Percentiles rank a stretch among this genome's conserved stretches.
Conservation (phyloP, 2,329 filamentous ascomycete species). For the Echinosphaeria canescens region DNA sequence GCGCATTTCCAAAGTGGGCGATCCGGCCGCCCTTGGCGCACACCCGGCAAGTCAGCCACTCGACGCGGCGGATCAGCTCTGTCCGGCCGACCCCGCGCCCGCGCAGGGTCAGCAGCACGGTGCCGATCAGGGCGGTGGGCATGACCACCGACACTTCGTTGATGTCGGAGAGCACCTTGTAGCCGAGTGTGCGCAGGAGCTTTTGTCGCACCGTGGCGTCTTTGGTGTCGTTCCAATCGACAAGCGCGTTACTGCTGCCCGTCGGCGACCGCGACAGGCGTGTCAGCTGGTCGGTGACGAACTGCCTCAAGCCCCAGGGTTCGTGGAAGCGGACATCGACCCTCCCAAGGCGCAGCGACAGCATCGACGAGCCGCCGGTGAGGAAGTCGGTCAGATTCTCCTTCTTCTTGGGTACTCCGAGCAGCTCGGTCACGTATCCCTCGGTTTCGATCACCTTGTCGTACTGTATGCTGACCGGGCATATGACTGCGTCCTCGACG, state of each 20-base stretch:
- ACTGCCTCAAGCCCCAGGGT: conserved; percentile 75
- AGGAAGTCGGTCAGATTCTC: conserved; percentile 84
- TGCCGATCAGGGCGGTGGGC: conserved; percentile 92
- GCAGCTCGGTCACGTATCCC: conserved; percentile 83
- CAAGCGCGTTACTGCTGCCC: too few species aligned
- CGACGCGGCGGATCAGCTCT: conserved; percentile 67
- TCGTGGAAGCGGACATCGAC: conserved; percentile 95
- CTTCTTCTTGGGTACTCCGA: conserved; percentile 88
- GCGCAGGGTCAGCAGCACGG: conserved; percentile 73
- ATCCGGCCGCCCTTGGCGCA: conserved; percentile 76
- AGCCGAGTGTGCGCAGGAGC: conserved; percentile 69
- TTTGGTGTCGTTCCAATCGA: conserved; percentile 22
- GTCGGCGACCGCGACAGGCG: conserved; percentile 25
- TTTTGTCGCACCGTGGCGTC: conserved; percentile 39
- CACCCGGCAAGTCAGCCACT: conserved; percentile 74
- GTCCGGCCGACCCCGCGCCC: conserved; percentile 78
- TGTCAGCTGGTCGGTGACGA: conserved; percentile 56
- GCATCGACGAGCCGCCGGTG: conserved; percentile 61
- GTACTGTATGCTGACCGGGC: conserved; percentile 92
- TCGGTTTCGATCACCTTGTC: conserved; percentile 98
- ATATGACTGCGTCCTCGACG: conserved; percentile 80
- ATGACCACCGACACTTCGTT: conserved; percentile 94
- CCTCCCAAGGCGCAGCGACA: conserved; percentile 72
- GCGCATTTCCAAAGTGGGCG: conserved; percentile 71
- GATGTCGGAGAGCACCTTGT: conserved; percentile 83